Percentiles rank a stretch among this genome's conserved stretches.
Conservation (phyloP, 139 green algal species). For the Tetraselmis striata region DNA sequence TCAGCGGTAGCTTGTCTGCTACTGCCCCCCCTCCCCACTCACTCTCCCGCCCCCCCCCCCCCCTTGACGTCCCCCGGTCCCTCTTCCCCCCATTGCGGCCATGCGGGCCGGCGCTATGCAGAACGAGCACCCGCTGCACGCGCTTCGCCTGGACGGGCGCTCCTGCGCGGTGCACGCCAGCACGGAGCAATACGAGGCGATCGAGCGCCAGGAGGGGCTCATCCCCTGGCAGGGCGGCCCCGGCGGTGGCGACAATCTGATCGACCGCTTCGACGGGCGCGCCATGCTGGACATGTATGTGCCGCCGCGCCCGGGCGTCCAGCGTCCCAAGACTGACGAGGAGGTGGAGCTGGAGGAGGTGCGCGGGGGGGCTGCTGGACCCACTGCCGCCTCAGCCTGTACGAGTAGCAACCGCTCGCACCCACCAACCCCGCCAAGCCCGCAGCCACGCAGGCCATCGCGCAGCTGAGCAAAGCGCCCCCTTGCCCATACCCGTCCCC, state of each 20-base stretch:
- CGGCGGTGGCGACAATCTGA: constrained; percentile 40
- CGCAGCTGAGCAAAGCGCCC: too few species aligned
- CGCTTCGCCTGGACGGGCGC: constrained; percentile 53
- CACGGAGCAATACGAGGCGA: constrained; percentile 36
- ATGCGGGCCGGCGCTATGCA: constrained; percentile 15
- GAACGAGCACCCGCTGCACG: constrained; percentile 52
- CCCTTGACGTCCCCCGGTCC: too few species aligned
- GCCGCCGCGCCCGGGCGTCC: constrained; percentile 35
- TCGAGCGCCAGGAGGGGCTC: constrained; percentile 47
- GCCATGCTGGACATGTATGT: constrained; percentile 67
- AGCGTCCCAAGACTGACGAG: constrained; percentile 26
- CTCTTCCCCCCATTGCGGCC: too few species aligned
- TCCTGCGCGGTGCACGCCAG: constrained; percentile 37
- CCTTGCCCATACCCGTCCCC: too few species aligned
- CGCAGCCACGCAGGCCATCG: too few species aligned
- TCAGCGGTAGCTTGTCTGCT: too few species aligned
- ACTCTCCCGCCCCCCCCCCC: too few species aligned
- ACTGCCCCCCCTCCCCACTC: too few species aligned
- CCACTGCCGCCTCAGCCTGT: neutral
- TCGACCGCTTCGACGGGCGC: constrained; percentile 68
- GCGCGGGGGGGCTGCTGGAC: too few species aligned
- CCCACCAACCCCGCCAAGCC: too few species aligned
- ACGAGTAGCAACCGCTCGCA: too few species aligned
- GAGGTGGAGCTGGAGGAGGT: constrained; percentile 59
- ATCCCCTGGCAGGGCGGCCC: constrained; percentile 55